A percentile compares a stretch with the other conserved stretches of the same genome.
phyloP scores from a whole-genome alignment of 2,329 filamentous ascomycete genomes.

The Elsinoe australis region DNA sequence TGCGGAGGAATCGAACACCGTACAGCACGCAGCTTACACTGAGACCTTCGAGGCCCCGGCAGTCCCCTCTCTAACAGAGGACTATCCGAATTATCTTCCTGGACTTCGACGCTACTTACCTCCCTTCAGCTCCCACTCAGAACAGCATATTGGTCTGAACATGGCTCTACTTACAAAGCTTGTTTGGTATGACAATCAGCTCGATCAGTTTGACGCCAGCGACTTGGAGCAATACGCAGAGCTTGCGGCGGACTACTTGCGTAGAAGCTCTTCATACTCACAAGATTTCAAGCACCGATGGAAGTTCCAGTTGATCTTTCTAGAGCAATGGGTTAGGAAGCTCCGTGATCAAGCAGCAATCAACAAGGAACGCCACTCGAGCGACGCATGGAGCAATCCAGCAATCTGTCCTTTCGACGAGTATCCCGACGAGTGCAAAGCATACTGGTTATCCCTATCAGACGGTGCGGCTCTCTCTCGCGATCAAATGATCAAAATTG shows the following conservation, averaged over 20 bases:
- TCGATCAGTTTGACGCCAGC: not conserved
- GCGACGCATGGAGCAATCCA: not conserved
- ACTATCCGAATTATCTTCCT: not conserved
- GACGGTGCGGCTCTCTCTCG: not conserved
- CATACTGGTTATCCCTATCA: not conserved
- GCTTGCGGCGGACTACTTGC: not conserved
- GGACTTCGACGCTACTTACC: not conserved
- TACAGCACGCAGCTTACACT: not conserved
- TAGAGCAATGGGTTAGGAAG: not conserved
- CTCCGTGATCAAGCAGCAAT: not conserved
- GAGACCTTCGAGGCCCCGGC: not conserved
- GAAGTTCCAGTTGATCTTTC: not conserved
- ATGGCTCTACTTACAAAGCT: not conserved
- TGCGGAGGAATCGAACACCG: no score
- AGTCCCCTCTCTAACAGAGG: not conserved
- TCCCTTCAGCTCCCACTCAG: not conserved
- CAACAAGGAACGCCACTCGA: not conserved
- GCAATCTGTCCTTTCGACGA: not conserved
- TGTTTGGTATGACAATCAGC: not conserved
- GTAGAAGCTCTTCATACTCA: not conserved
- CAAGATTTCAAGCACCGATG: not conserved
- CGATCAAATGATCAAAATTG: not conserved
- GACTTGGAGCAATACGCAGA: not conserved
- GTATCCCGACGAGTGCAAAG: not conserved
- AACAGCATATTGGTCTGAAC: not conserved